These are phyloP conservation scores for Russula abietina DNA, from an alignment of 768 basidiomycete genomes.

Conservation along the genomic window DNA sequence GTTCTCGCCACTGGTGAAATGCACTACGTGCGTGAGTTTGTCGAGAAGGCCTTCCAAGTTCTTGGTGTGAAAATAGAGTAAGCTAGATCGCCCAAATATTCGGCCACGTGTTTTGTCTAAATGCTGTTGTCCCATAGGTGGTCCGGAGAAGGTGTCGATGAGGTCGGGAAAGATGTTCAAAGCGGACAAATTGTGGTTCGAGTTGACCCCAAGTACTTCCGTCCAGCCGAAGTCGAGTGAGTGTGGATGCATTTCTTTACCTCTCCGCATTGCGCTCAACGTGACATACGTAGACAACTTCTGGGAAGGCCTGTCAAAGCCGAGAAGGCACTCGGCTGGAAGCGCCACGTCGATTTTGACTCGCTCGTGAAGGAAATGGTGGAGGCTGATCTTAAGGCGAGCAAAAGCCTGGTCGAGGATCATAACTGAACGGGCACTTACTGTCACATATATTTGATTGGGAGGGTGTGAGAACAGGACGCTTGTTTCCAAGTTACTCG, in stretches of 20 bases:
- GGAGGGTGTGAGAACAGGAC: background rate
- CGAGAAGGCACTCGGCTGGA: constrained; percentile 85
- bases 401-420: constrained; percentile 70
- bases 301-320: constrained; percentile 89
- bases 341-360: constrained; percentile 77
- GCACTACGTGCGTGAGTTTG: constrained; percentile 88
- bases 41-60: constrained; percentile 75
- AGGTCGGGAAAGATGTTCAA: constrained; percentile 68
- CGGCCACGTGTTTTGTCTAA: constrained; percentile 6
- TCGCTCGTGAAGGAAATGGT: constrained; percentile 91
- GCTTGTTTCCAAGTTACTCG: background rate
- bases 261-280: constrained; percentile 1
- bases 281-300: constrained; percentile 49
- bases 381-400: constrained; percentile 66
- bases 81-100: constrained; percentile 24
- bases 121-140: constrained; percentile 43
- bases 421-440: constrained; percentile 50
- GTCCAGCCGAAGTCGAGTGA: constrained; percentile 91
- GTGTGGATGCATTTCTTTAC: constrained; percentile 31
- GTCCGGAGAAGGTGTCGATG: constrained; percentile 69
- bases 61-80: constrained; percentile 65
- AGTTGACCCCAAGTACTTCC: constrained; percentile 87
- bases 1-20: constrained; percentile 96
- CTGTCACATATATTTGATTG: background rate
- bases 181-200: constrained; percentile 71